Base-by-base conservation (phyloP, 441 rosid species). In the Hypseocharis bilobata region DNA sequence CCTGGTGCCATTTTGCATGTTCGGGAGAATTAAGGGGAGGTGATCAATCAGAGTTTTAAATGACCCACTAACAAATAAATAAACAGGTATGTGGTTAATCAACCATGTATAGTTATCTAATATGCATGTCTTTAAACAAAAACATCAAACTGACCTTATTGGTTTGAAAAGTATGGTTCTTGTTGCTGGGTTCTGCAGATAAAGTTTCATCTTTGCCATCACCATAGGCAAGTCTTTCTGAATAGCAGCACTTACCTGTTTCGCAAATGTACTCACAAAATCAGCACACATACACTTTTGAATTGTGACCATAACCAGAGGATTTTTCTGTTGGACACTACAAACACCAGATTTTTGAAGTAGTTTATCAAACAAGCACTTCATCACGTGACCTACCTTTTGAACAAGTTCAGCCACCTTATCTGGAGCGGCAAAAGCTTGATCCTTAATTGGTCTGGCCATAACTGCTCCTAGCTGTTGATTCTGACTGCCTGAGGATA, bases 341-440 rank as follows among this genome's bases (percentile, higher is more conserved):
- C n/a, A n/a, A n/a, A n/a, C n/a, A n/a, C n/a, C n/a, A n/a, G n/a
- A n/a, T n/a, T n/a, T n/a, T n/a, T n/a, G n/a, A n/a, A n/a, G n/a
- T n/a, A n/a, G n/a, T n/a, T n/a, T n/a, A n/a, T n/a, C n/a, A n/a
- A n/a, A n/a, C n/a, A n/a, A n/a, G n/a, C n/a, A n/a, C n/a, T n/a
- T n/a, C n/a, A n/a, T n/a, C 27, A 30, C 17, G 23, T 3, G 44
- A 32, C 72, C 19, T 76, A 92, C 98, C 97, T 90, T 90, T 72
- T 83, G 95, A 78, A 92, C 88, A 76, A 92, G 86, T 74, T 88
- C 98, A 29, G 92, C 92, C 76, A 92, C 95, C 83, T 88, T 90
- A 68, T 85, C 97, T 47, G 97, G 95, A 69, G 91, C 74, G 73
- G 97, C 96, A 56, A 92, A 92, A 65, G 98, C 98, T 75, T 88